Evolutionary conservation across 345 rosid species (phyloP).

Genomic region (Clausena lansium): DNA sequence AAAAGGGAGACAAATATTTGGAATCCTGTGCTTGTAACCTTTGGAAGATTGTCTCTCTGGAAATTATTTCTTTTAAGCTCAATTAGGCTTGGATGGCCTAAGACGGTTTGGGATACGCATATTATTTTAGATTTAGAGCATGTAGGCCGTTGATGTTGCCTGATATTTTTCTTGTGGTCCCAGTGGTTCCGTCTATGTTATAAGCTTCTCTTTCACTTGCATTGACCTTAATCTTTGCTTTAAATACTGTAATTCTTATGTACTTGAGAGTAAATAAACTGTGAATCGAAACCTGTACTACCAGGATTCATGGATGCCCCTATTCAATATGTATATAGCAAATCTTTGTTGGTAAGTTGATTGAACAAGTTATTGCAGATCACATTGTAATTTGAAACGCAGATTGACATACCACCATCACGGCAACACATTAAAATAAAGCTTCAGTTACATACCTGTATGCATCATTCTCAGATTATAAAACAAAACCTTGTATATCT

Average conservation of each 20-base stretch:
- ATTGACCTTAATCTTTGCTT: neutral
- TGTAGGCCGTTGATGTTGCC: neutral
- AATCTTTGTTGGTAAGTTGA: neutral
- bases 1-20: neutral
- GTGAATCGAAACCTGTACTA: no score
- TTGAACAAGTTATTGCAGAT: neutral
- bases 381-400: neutral
- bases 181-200: neutral
- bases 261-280: neutral
- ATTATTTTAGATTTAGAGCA: neutral
- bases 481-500: neutral
- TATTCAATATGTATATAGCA: neutral
- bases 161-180: neutral
- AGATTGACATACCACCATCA: neutral
- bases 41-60: neutral
- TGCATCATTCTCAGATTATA: neutral
- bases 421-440: no score
- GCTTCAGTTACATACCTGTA: no score
- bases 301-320: neutral
- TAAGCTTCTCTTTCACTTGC: neutral
- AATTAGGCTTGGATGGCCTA: slow-evolving; percentile 1
- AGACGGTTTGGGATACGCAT: neutral
- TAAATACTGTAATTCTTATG: neutral
- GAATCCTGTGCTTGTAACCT: neutral
- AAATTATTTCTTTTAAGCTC: slow-evolving; percentile 1